These are phyloP conservation scores for Solanum chilense DNA, from an alignment of 257 asterid species.

Conservation along the genomic window DNA sequence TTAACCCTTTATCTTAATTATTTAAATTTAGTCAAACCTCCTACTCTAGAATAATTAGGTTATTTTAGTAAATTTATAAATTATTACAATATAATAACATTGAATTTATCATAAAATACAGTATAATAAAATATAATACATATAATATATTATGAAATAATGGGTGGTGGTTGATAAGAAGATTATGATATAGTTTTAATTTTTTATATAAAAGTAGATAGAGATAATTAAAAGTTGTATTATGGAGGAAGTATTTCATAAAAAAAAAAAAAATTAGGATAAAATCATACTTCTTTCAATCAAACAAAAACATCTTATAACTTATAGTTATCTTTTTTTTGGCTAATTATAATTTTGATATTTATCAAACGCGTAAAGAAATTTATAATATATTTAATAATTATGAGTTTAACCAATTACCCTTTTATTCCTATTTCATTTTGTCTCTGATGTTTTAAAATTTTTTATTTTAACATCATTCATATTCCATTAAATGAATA, in stretches of 20 bases:
- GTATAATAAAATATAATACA: too few species aligned
- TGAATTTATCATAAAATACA: too few species aligned
- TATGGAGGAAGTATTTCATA: background rate
- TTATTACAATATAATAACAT: too few species aligned
- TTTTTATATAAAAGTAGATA: background rate
- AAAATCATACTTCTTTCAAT: too few species aligned
- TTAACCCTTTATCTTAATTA: too few species aligned
- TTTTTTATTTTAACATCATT: background rate
- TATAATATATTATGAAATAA: too few species aligned
- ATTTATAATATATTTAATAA: too few species aligned
- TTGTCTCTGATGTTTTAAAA: background rate
- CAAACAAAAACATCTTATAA: background rate
- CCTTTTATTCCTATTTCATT: background rate
- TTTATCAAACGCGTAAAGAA: background rate
- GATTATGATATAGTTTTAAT: background rate
- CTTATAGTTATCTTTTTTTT: background rate
- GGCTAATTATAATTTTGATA: background rate
- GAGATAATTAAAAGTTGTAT: background rate
- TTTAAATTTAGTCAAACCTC: too few species aligned
- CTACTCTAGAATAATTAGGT: too few species aligned
- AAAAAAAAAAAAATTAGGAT: background rate
- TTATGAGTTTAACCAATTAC: background rate
- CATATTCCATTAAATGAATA: background rate
- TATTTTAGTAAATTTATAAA: too few species aligned
- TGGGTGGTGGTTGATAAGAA: too few species aligned